Base-by-base conservation (phyloP, 768 basidiomycete species). In the Nidularia sp. region DNA sequence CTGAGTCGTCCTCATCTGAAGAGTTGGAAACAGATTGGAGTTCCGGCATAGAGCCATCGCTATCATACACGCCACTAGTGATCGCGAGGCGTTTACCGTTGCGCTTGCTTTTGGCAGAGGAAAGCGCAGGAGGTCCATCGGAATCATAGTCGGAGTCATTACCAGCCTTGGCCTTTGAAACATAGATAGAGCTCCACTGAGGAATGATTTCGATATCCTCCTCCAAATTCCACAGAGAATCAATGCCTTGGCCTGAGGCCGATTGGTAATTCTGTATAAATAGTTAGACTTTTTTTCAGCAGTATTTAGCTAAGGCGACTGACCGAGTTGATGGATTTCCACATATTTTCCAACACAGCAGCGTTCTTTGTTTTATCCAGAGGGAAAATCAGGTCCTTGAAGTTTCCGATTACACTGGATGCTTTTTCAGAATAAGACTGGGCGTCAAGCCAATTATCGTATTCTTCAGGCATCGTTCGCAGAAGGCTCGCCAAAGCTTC, bases 371-470 rank as follows among this genome's bases (percentile, higher is more conserved):
- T 79, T 57, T 72, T 81, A 48, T 76, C 74, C 39, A 90, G 61
- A 4, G 88, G 89, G 56, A 66, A 76, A 34, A 87, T 74, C 15
- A 78, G 59, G 54, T 82, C 77, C 60, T 84, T 77, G 62, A 78
- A 84, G 55, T 67, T 79, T 13, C 70, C 67, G 45, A 71, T 74
- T 47, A 69, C 64, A 45, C 75, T 69, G 1, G 84, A 77, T 12
- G 86, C 88, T 55, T 75, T 68, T 48, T 72, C 70, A 0, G 90
- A 91, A 53, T 72, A 72, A 46, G 81, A 62, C 58, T 87, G 83
- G 3, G 89, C 88, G 55, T 88, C 84, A 1, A 81, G 62, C 88
- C 89, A 93, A 47, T 61, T 59, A 51, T 85, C 78, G 55, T 83
- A 88, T 39, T 75, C 76, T 48, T 80, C 77, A 4, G 86, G 81